phyloP scores from a whole-genome alignment of 1,139 yeast species.

The Geotrichum carabidarum region DNA sequence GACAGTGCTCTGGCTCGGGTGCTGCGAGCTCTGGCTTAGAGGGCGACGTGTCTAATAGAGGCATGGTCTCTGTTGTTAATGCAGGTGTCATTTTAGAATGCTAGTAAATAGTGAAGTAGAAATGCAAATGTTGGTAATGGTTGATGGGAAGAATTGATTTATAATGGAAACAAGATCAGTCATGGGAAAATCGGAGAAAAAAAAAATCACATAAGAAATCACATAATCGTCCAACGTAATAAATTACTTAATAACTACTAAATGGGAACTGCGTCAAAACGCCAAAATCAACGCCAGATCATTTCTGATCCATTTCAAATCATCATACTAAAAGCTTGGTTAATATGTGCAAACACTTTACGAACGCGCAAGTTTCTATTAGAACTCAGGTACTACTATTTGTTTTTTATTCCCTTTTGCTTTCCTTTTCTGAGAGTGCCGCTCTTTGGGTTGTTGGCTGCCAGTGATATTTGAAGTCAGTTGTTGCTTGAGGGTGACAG shows the following conservation, averaged over 20 bases:
- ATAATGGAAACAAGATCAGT: not conserved
- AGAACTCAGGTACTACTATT: conserved; percentile 33
- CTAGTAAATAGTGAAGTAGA: not conserved
- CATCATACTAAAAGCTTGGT: not conserved
- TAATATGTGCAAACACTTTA: conserved; percentile 37
- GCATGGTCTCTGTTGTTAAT: not conserved
- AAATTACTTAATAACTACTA: not conserved
- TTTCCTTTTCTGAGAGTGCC: not conserved
- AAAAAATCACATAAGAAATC: not conserved
- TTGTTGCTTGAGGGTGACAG: not conserved
- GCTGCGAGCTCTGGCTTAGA: conserved; percentile 24
- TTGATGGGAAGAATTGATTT: not conserved
- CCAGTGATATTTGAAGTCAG: not conserved
- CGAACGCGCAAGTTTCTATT: conserved; percentile 39
- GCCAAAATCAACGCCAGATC: not conserved
- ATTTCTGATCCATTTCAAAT: not conserved
- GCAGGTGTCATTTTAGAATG: conserved; percentile 1
- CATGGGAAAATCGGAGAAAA: not conserved
- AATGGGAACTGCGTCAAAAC: not conserved
- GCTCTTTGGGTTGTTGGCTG: not conserved
- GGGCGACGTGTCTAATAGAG: not conserved
- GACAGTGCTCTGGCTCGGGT: conserved; percentile 86
- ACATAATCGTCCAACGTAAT: not conserved
- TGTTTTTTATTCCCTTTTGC: not conserved
- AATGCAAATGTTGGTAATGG: not conserved